Evolutionary conservation across 805 yeast genomes (phyloP).

Genomic region (Candida stauntonica): DNA sequence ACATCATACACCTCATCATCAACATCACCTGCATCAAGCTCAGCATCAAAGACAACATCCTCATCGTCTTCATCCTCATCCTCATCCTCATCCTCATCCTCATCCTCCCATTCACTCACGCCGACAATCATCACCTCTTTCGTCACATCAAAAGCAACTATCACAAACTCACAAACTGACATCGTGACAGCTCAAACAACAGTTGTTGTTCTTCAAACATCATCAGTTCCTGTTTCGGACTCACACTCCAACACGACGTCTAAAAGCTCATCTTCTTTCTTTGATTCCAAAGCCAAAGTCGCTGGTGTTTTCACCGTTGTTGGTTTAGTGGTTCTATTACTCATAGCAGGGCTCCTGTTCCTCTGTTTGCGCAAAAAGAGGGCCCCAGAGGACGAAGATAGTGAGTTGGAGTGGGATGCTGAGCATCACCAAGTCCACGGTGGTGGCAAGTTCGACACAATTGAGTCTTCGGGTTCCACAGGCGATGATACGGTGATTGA

Average conservation of each 20-base stretch:
- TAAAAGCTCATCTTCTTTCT: slow-evolving; percentile 46
- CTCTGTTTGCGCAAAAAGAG: slow-evolving; percentile 32
- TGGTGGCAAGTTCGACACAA: slow-evolving; percentile 3
- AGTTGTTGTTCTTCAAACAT: slow-evolving; percentile 9
- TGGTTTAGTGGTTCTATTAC: slow-evolving; percentile 50
- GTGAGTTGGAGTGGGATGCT: slow-evolving; percentile 13
- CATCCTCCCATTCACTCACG: slow-evolving; percentile 19
- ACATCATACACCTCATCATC: slow-evolving; percentile 9
- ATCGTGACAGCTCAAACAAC: slow-evolving; percentile 13
- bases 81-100: slow-evolving; percentile 5
- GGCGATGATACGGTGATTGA: slow-evolving; percentile 12
- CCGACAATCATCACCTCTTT: slow-evolving; percentile 12
- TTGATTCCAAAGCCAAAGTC: slow-evolving; percentile 63
- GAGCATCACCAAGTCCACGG: slow-evolving; percentile 1
- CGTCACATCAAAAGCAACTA: slow-evolving; percentile 10
- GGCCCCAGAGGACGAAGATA: slow-evolving; percentile 10
- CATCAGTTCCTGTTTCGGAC: slow-evolving; percentile 14
- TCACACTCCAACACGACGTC: no score
- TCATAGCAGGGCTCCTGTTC: slow-evolving; percentile 39
- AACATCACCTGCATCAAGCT: slow-evolving; percentile 6
- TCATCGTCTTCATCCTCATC: slow-evolving; percentile 10
- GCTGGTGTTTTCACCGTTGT: slow-evolving; percentile 80
- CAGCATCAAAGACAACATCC: slow-evolving; percentile 7
- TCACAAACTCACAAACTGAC: slow-evolving; percentile 11
- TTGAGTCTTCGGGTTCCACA: slow-evolving; percentile 4